Conservation (phyloP, 2,329 filamentous ascomycete species). For the Talaromyces rugulosus region DNA sequence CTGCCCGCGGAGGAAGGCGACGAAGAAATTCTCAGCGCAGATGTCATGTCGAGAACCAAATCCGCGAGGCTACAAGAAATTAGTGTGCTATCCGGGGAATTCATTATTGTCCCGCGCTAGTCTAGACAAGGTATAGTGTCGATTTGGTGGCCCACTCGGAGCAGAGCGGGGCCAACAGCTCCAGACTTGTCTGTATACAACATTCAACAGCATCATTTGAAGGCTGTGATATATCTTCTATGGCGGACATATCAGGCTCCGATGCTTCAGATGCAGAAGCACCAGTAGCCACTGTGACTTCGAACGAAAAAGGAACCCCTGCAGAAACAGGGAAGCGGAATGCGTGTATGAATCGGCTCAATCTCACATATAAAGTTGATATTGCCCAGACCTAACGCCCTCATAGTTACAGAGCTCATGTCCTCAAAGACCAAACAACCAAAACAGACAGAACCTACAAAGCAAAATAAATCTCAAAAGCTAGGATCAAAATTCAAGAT, state of each 20-base stretch:
- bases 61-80: not conserved
- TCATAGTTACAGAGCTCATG: constrained; percentile 53
- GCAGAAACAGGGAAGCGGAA: constrained; percentile 29
- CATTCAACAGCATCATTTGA: not conserved
- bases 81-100: not conserved
- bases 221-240: not conserved
- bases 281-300: constrained; percentile 4
- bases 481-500: constrained; percentile 37
- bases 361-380: not conserved
- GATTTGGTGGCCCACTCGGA: not conserved
- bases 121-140: constrained; percentile 17
- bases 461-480: constrained; percentile 10
- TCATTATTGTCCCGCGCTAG: constrained; percentile 26
- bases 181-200: not conserved
- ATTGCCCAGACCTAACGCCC: not conserved
- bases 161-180: not conserved
- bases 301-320: constrained; percentile 1
- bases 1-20: constrained; percentile 22
- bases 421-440: constrained; percentile 44
- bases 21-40: not conserved
- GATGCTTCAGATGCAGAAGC: constrained; percentile 12
- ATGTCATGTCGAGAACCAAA: not conserved
- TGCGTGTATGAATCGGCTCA: constrained; percentile 26
- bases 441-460: constrained; percentile 16
- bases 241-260: constrained; percentile 20